Evolutionary conservation across 805 yeast species (phyloP).

Genomic region (Candida chilensis): DNA sequence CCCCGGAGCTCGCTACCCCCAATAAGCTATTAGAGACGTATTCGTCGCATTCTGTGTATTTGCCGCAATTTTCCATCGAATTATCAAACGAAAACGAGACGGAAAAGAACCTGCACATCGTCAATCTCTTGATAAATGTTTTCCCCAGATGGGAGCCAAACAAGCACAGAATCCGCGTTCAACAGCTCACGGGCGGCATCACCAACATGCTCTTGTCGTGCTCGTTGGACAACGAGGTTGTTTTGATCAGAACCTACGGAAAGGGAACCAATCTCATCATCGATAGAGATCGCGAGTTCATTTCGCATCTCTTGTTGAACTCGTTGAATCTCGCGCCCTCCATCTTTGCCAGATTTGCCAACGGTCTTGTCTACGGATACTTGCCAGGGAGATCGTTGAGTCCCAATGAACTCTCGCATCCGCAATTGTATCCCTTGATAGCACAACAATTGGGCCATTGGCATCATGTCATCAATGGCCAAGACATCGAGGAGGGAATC

Average conservation of each 20-base stretch:
- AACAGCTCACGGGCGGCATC: conserved; percentile 51
- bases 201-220: conserved; percentile 52
- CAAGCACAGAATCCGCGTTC: conserved; percentile 18
- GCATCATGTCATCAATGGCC: conserved; percentile 44
- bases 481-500: conserved; percentile 37
- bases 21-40: conserved; percentile 13
- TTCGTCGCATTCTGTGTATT: conserved; percentile 38
- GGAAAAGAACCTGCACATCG: conserved; percentile 25
- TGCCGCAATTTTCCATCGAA: conserved; percentile 32
- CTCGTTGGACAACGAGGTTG: conserved; percentile 23
- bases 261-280: conserved; percentile 64
- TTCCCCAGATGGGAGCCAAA: conserved; percentile 35
- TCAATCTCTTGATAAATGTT: conserved; percentile 25
- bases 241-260: conserved; percentile 65
- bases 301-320: conserved; percentile 56
- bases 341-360: conserved; percentile 56
- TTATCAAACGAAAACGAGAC: conserved; percentile 20
- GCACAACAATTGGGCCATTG: conserved; percentile 64
- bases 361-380: conserved; percentile 67
- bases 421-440: conserved; percentile 41
- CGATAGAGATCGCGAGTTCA: conserved; percentile 67
- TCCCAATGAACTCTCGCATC: conserved; percentile 41
- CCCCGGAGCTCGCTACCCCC: neutral
- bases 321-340: conserved; percentile 59
- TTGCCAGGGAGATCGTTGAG: conserved; percentile 54